These are phyloP conservation scores for Chlamydomonas eustigma DNA, from an alignment of 139 green algal species.

Conservation along the genomic window DNA sequence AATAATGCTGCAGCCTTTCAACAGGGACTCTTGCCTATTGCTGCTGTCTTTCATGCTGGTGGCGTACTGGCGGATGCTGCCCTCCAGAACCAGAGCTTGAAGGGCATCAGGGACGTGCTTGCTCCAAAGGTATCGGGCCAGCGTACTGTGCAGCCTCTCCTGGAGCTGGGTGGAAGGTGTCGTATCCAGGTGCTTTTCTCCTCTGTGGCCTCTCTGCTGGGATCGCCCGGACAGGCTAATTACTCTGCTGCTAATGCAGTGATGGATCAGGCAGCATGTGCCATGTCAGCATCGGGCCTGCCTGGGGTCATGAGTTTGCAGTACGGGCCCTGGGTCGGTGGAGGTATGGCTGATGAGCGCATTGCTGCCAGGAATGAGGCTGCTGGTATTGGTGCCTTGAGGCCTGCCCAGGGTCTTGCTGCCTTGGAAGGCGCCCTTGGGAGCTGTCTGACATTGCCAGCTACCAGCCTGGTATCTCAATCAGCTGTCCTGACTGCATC, in stretches of 20 bases:
- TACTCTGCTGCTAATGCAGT: slow-evolving; percentile 74
- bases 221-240: slow-evolving; percentile 74
- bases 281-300: slow-evolving; percentile 12
- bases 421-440: slow-evolving; percentile 42
- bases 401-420: slow-evolving; percentile 33
- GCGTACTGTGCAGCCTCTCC: not conserved
- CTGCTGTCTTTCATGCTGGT: slow-evolving; percentile 43
- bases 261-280: slow-evolving; percentile 45
- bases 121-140: slow-evolving; percentile 3
- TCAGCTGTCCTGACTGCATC: slow-evolving; percentile 26
- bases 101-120: slow-evolving; percentile 13
- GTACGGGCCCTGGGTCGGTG: slow-evolving; percentile 66
- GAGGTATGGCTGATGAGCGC: slow-evolving; percentile 46
- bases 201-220: slow-evolving; percentile 71
- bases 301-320: slow-evolving; percentile 45
- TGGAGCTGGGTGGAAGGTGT: not conserved
- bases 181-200: slow-evolving; percentile 66
- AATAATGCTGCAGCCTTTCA: no score
- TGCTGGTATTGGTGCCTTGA: slow-evolving; percentile 53
- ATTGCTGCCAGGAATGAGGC: slow-evolving; percentile 49
- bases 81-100: slow-evolving; percentile 21
- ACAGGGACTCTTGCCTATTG: not conserved
- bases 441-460: not conserved
- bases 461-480: not conserved
- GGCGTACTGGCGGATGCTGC: slow-evolving; percentile 55